Conservation (phyloP, 2,329 filamentous ascomycete genomes). For the Arthrobotrys conoides region DNA sequence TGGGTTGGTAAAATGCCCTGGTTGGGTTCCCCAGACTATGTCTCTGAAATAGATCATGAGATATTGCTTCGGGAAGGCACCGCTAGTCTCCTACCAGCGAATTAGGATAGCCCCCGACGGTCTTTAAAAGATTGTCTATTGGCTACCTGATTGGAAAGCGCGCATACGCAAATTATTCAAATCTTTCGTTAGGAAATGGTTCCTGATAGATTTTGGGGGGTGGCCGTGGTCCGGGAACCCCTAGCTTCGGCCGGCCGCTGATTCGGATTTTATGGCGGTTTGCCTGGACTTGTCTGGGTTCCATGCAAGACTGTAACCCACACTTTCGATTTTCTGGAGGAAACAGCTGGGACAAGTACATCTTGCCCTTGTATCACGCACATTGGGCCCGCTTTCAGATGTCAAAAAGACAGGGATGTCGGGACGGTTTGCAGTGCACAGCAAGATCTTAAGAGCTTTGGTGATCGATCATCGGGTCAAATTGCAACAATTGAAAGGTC, state of each 20-base stretch:
- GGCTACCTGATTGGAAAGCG: conserved; percentile 59
- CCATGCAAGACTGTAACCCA: conserved; percentile 53
- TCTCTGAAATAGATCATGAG: conserved; percentile 58
- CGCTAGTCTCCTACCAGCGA: conserved; percentile 31
- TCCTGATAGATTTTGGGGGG: conserved; percentile 24
- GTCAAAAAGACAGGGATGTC: conserved; percentile 54
- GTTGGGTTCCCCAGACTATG: conserved; percentile 56
- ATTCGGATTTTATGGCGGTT: conserved; percentile 36
- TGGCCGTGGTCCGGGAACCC: conserved; percentile 37
- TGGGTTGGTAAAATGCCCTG: conserved; percentile 8
- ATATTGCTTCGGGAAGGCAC: conserved; percentile 60
- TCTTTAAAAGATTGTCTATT: conserved; percentile 47
- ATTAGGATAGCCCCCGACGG: conserved; percentile 54
- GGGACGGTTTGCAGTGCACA: conserved; percentile 32
- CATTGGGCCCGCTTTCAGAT: conserved; percentile 58
- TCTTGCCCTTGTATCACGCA: conserved; percentile 16
- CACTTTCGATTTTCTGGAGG: conserved; percentile 14
- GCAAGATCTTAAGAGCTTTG: conserved; percentile 1
- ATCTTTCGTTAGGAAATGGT: conserved; percentile 3
- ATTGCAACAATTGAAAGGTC: neutral
- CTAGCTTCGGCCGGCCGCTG: conserved; percentile 50
- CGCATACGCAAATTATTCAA: conserved; percentile 44
- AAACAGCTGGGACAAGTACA: conserved; percentile 1
- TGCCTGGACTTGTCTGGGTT: conserved; percentile 36
- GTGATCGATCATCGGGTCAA: conserved; percentile 38